A percentile compares a stretch with the other conserved stretches of the same genome.
These are phyloP conservation scores for Turritis glabra DNA, from an alignment of 345 rosid genomes.

Conservation along the genomic window DNA sequence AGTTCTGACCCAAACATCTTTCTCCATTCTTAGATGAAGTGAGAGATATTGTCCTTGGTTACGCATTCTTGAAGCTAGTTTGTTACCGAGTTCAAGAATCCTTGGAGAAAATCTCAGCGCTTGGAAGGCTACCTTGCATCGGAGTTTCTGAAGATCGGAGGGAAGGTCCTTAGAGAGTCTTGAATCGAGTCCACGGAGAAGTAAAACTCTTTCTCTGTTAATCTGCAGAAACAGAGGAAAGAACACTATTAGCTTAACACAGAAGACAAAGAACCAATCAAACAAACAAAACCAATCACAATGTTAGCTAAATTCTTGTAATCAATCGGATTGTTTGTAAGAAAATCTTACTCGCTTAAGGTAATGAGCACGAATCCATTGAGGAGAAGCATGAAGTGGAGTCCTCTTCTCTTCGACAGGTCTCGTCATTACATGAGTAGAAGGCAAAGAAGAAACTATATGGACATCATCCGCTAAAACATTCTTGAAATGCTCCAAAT, in stretches of 20 bases:
- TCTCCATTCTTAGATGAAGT: conserved; percentile 90
- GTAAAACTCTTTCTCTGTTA: conserved; percentile 85
- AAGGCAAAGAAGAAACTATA: conserved; percentile 86
- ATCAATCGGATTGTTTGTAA: background rate
- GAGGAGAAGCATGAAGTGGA: conserved; percentile 87
- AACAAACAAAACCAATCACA: background rate
- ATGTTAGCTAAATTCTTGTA: no score
- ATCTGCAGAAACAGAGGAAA: conserved; percentile 54
- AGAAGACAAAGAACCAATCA: background rate
- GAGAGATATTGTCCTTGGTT: conserved; percentile 86
- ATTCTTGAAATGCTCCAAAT: conserved; percentile 88
- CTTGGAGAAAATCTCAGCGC: conserved; percentile 81
- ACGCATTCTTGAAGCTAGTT: conserved; percentile 74
- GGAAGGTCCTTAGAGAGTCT: conserved; percentile 95
- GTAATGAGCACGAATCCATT: conserved; percentile 96
- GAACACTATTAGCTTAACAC: conserved; percentile 5
- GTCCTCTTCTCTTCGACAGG: conserved; percentile 92
- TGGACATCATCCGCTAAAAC: conserved; percentile 84
- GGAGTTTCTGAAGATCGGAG: conserved; percentile 92
- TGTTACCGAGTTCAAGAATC: conserved; percentile 77
- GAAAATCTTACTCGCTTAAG: conserved; percentile 61
- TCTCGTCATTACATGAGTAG: conserved; percentile 91
- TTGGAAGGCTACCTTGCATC: conserved; percentile 96
- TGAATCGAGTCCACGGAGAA: conserved; percentile 91
- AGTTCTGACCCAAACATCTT: conserved; percentile 97